Percentiles rank a stretch among this genome's conserved stretches.
Evolutionary conservation across 2,329 filamentous ascomycete genomes (phyloP).

Genomic region (Rhynchosporium agropyri): DNA sequence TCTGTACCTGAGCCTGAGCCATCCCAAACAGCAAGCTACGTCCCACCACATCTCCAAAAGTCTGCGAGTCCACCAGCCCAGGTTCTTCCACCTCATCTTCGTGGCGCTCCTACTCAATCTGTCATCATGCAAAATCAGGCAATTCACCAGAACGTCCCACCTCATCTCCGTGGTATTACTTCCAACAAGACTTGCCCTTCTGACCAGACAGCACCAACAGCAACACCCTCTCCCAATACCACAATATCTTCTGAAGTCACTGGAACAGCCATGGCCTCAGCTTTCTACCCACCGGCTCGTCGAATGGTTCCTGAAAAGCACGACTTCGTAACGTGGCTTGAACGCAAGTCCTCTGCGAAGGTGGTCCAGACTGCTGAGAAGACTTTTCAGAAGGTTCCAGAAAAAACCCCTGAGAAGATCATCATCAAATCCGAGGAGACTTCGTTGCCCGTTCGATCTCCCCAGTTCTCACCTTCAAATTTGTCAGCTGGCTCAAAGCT

Average conservation of each 20-base stretch:
- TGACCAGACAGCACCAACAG: neutral
- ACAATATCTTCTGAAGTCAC: neutral
- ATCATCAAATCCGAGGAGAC: neutral
- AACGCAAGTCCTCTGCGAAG: neutral
- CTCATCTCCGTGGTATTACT: slow-evolving; percentile 5
- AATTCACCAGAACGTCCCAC: neutral
- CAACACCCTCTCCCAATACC: neutral
- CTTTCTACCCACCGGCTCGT: slow-evolving; percentile 3
- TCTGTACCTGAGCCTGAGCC: neutral
- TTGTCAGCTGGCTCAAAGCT: neutral
- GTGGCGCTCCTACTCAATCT: neutral
- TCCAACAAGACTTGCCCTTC: neutral
- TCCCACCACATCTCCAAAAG: neutral
- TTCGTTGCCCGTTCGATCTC: neutral
- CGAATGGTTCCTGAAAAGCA: slow-evolving; percentile 1
- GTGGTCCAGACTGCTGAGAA: slow-evolving; percentile 1
- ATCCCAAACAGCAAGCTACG: neutral
- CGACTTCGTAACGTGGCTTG: slow-evolving; percentile 8
- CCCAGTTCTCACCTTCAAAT: slow-evolving; percentile 5
- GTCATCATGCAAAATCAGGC: neutral
- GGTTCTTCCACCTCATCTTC: slow-evolving; percentile 4
- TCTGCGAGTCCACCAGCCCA: neutral
- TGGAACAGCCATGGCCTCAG: neutral
- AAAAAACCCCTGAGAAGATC: neutral
- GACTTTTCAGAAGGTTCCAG: neutral